Conservation (phyloP, 805 yeast genomes). For the Wickerhamomyces rabaulensis region DNA sequence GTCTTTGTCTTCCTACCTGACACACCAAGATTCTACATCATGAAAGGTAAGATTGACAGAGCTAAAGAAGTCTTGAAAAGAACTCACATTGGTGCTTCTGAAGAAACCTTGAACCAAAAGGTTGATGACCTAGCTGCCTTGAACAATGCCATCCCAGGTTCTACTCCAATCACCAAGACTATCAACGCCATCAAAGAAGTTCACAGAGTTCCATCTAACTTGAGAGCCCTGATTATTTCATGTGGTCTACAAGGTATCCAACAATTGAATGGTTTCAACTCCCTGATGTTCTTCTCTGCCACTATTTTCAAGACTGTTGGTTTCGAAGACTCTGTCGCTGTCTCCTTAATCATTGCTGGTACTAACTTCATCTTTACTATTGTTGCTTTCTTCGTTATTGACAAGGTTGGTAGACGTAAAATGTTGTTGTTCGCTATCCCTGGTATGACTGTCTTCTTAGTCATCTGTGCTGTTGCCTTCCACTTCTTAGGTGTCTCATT, state of each 20-base stretch:
- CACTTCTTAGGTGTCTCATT: conserved; percentile 71
- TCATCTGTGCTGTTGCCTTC: conserved; percentile 88
- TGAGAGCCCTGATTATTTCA: conserved; percentile 83
- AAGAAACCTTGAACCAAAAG: conserved; percentile 59
- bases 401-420: conserved; percentile 80
- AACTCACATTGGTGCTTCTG: conserved; percentile 60
- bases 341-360: conserved; percentile 88
- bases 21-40: conserved; percentile 86
- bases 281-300: conserved; percentile 90
- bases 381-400: conserved; percentile 82
- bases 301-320: conserved; percentile 92
- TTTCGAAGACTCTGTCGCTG: conserved; percentile 83
- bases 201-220: conserved; percentile 69
- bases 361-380: conserved; percentile 88
- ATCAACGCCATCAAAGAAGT: conserved; percentile 59
- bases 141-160: conserved; percentile 43
- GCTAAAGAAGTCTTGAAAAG: conserved; percentile 64
- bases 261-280: conserved; percentile 95
- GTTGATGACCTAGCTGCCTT: conserved; percentile 56
- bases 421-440: conserved; percentile 79
- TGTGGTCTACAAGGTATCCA: conserved; percentile 95
- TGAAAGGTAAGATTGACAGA: conserved; percentile 55
- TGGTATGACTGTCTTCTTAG: conserved; percentile 72
- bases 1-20: conserved; percentile 87
- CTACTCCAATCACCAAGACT: conserved; percentile 41